Evolutionary conservation across 1,284 basidiomycete species (phyloP), one percentile per base, ranked within the genome.

Genomic region (Trametes polyzona): DNA sequence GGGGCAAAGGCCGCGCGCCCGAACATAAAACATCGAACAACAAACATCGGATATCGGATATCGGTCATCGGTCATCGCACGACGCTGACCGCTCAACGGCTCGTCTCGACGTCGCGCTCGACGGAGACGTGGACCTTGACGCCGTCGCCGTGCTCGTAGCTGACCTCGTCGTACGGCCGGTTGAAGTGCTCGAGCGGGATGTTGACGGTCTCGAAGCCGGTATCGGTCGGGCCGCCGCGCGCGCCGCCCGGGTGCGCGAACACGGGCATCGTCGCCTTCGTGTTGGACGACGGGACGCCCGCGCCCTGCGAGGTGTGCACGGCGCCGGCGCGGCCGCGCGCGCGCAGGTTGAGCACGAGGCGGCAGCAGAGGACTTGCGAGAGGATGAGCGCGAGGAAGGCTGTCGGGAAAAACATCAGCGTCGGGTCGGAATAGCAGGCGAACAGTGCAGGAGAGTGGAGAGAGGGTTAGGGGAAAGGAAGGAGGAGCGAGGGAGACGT

Each of bases 331-430:
- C 37, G 48, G 12, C 37, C 48, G 36, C 47, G 46, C 14, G 46
- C 33, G 46, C 53, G 53, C 10, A 55, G 53, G 53, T 55, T 55
- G 16, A 55, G 53, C 32, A 55, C 53, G 53, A 55, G 53, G 2
- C 53, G 53, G 46, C 53, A 55, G 40, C 53, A 55, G 30, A 55
- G 53, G 24, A 55, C 53, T 36, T 55, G 53, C 8, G 53, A 42
- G 40, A 55, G 37, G 53, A 55, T 47, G 46, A 55, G 53, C n/a
- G 53, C 46, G 46, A 55, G 53, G 53, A 55, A 55, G 39, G 24
- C 52, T 53, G 43, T 3, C 3, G 11, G 27, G 19, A 6, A 35
- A 7, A 32, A 7, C 30, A 7, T 32, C 14, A 32, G 30, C 30
- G 14, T 7, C 14, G 8, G 7, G 30, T 14, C 35, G 35, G 10